Conservation (phyloP, 352 stramenopile genomes). For the Phytophthora sp. region DNA sequence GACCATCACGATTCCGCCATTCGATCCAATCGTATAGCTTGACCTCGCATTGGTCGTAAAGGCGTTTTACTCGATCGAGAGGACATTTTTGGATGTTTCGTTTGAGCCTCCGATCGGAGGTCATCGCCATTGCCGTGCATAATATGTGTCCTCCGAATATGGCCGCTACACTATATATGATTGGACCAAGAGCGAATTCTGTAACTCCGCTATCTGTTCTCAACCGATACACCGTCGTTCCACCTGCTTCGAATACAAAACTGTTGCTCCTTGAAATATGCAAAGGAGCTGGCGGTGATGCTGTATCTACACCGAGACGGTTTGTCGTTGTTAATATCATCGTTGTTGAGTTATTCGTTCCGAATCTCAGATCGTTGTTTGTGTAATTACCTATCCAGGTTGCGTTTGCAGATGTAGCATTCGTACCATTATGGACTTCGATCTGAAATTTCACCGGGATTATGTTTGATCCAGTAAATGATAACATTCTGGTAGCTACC, state of each 20-base stretch:
- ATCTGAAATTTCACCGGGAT: slow-evolving; percentile 1
- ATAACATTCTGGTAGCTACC: slow-evolving; percentile 7
- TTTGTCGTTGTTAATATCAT: slow-evolving; percentile 5
- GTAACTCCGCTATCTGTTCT: too few species aligned
- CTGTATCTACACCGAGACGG: background rate
- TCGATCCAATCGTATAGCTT: slow-evolving; percentile 7
- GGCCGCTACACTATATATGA: background rate
- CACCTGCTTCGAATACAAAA: too few species aligned
- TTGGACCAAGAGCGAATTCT: slow-evolving; percentile 3
- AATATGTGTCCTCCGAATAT: slow-evolving; percentile 5
- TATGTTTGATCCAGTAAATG: background rate
- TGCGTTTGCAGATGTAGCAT: background rate
- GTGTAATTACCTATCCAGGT: background rate
- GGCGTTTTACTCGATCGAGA: background rate
- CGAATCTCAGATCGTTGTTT: slow-evolving; percentile 12
- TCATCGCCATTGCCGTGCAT: slow-evolving; percentile 1
- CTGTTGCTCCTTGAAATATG: too few species aligned
- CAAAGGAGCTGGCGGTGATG: background rate
- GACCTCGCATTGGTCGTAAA: slow-evolving; percentile 6
- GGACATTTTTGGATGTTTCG: slow-evolving; percentile 2
- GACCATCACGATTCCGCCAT: too few species aligned
- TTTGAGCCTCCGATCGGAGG: slow-evolving; percentile 5
- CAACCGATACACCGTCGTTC: too few species aligned
- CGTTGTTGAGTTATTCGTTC: background rate
- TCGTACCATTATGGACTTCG: background rate